phyloP scores from a whole-genome alignment of 805 yeast species.

The Metschnikowia vanudenii region DNA sequence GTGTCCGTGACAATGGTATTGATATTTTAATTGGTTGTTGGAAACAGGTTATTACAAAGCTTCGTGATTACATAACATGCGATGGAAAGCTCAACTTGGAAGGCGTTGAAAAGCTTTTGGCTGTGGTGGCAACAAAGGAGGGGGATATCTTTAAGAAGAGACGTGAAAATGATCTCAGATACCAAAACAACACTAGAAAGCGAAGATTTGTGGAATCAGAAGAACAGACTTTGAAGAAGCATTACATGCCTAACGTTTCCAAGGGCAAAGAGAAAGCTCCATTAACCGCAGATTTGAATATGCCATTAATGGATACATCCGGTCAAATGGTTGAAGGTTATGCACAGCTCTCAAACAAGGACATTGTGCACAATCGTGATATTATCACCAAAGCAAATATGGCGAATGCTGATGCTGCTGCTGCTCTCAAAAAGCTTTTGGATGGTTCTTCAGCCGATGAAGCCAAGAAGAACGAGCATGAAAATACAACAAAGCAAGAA shows the following conservation, averaged over 20 bases:
- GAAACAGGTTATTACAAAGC: constrained; percentile 66
- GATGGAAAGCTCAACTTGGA: constrained; percentile 81
- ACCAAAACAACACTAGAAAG: constrained; percentile 63
- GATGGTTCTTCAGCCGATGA: constrained; percentile 26
- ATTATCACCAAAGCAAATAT: constrained; percentile 67
- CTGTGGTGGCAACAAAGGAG: constrained; percentile 68
- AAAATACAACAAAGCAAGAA: constrained; percentile 6
- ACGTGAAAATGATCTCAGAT: constrained; percentile 66
- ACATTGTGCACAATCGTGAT: constrained; percentile 62
- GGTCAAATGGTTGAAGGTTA: constrained; percentile 69
- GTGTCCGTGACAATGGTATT: constrained; percentile 92
- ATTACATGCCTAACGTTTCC: constrained; percentile 51
- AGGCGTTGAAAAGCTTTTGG: constrained; percentile 71
- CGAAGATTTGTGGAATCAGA: constrained; percentile 50
- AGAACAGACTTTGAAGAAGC: constrained; percentile 43
- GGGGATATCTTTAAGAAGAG: constrained; percentile 70
- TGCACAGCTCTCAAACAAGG: constrained; percentile 65
- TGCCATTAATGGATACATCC: constrained; percentile 74
- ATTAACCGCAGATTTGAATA: constrained; percentile 58
- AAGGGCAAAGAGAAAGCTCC: constrained; percentile 80
- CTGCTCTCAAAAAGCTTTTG: constrained; percentile 45
- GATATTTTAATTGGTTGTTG: constrained; percentile 78
- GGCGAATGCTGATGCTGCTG: constrained; percentile 70
- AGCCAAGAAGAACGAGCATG: constrained; percentile 27
- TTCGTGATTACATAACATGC: constrained; percentile 79